Evolutionary conservation across 2,329 filamentous ascomycete species (phyloP).

Genomic region (Sphaerostilbella broomeana): DNA sequence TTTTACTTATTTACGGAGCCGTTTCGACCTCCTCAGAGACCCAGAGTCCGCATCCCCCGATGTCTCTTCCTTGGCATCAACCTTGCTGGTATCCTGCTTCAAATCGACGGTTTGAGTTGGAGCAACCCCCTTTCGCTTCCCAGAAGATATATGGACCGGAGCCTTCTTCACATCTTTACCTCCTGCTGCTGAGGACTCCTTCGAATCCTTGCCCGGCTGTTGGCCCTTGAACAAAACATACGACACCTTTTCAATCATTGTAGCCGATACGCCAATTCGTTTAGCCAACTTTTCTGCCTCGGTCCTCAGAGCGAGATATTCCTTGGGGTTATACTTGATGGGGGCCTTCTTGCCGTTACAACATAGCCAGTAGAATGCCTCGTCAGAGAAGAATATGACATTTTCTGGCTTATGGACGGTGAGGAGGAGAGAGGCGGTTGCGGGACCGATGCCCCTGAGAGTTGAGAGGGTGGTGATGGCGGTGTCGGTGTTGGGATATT

Average conservation of each 20-base stretch:
- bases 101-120: too few relatives aligned
- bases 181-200: not conserved
- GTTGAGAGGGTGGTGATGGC: conserved; percentile 49
- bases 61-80: too few relatives aligned
- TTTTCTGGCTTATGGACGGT: conserved; percentile 53
- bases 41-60: too few relatives aligned
- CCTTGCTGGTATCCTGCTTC: too few relatives aligned
- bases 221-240: conserved; percentile 55
- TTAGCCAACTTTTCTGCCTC: conserved; percentile 36
- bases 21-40: too few relatives aligned
- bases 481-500: conserved; percentile 38
- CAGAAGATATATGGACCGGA: not conserved
- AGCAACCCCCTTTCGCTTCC: conserved; percentile 23
- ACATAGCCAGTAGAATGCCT: conserved; percentile 67
- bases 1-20: too few relatives aligned
- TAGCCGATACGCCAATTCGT: conserved; percentile 48
- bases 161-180: not conserved
- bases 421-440: conserved; percentile 69
- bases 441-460: conserved; percentile 71
- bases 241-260: conserved; percentile 63
- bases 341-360: conserved; percentile 41
- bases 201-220: not conserved
- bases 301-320: conserved; percentile 54
- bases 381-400: conserved; percentile 73
- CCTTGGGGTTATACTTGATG: conserved; percentile 64